These are phyloP conservation scores for Cucumis melo DNA, from an alignment of 306 rosid species.

Conservation along the genomic window DNA sequence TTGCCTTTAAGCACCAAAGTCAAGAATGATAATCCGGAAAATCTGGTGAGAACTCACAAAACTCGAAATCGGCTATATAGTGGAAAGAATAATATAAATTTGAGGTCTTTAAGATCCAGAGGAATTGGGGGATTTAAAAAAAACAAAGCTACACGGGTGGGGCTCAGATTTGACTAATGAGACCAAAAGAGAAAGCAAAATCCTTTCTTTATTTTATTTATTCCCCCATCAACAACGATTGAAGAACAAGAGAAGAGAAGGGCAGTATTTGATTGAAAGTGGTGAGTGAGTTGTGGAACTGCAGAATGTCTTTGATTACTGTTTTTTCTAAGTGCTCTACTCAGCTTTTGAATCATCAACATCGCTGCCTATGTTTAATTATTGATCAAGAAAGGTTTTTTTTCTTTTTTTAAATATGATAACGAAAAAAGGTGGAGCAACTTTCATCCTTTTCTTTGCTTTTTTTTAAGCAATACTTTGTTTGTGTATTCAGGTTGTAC, in stretches of 20 bases:
- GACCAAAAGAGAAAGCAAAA: neutral
- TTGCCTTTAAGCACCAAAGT: neutral
- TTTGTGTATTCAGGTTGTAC: no score
- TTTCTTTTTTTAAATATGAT: neutral
- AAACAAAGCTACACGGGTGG: neutral
- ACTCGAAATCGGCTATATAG: neutral
- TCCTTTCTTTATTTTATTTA: no score
- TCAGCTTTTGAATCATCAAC: neutral
- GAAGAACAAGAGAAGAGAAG: no score
- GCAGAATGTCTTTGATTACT: neutral
- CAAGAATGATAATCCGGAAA: neutral
- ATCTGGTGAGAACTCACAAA: neutral
- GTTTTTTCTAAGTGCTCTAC: neutral
- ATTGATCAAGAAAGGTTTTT: neutral
- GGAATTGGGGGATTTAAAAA: neutral
- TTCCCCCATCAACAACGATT: no score
- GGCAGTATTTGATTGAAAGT: neutral
- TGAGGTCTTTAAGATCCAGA: neutral
- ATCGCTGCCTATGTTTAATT: neutral
- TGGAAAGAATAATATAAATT: neutral
- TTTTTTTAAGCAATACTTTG: no score
- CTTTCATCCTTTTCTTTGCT: no score
- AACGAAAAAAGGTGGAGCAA: neutral
- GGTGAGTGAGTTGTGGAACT: neutral
- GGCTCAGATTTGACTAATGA: conserved; percentile 1